Base-by-base conservation (phyloP, 2,329 filamentous ascomycete species). In the Teratosphaeria nubilosa region DNA sequence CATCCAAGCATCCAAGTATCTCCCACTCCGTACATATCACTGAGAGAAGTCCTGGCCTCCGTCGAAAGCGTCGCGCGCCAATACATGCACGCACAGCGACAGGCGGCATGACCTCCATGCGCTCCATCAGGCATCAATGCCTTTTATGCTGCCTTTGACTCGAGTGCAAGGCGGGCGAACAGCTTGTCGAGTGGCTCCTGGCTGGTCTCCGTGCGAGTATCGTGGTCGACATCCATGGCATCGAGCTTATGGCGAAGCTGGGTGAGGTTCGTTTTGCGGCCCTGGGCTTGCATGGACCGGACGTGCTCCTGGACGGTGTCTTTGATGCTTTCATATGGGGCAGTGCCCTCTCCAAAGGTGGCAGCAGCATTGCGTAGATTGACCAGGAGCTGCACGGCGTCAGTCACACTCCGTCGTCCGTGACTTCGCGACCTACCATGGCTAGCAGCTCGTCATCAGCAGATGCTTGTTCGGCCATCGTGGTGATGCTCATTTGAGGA, bases 351-450 rank as follows among this genome's bases (percentile, higher is more conserved):
- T 54, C 72, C 72, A 56, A 71, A 73, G 5, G 70, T 72, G n/a
- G 65, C 60, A 10, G 62, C 62, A 25, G 72, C 69, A 56, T 73
- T 74, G 48, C 67, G 66, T 13, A 74, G 66, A 56, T 71, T 73
- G 34, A 63, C 63, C 13, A 71, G 66, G 20, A 74, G 67, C 72
- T 74, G 52, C 24, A 20, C 10, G 1, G 7, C 5, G 9, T 25
- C 53, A n/a, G 48, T 37, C 55, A 54, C 14, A 6, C 51, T 32
- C 16, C 1, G 14, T 37, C 13, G 20, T 30, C 13, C 11, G 16
- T 59, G 22, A 55, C 37, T 30, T 30, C 13, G 3, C n/a, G 13
- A 57, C 56, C 3, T 56, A 66, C 64, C 4, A 65, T 65, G n/a
- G 60, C 55, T 14, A 66, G 63, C 7, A 69, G 62, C 48, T 70